Percentiles rank a stretch among this genome's conserved stretches.
Evolutionary conservation across 139 green algal genomes (phyloP).

Genomic region (Tetradesmus obliquus): DNA sequence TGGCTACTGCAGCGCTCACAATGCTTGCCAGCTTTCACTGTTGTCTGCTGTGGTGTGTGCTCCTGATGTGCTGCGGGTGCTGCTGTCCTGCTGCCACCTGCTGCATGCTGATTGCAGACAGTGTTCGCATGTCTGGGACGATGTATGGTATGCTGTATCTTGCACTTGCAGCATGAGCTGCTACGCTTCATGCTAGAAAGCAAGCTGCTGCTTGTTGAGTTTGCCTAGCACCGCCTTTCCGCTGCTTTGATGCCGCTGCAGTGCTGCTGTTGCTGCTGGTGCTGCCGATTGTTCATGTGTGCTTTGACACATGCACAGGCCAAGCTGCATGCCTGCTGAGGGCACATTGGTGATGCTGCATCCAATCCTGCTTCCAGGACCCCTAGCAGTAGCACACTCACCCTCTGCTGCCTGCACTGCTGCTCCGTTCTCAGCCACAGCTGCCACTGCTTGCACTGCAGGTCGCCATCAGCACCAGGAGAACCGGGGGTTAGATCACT

Average conservation of each 20-base stretch:
- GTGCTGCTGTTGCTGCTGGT: background rate
- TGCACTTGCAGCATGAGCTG: background rate
- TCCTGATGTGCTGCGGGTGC: background rate
- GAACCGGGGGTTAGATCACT: background rate
- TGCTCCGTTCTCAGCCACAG: constrained; percentile 44
- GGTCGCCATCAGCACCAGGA: background rate
- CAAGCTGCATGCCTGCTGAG: background rate
- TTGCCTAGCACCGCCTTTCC: background rate
- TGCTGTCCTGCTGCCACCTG: background rate
- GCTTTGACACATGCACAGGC: background rate
- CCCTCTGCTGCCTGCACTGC: constrained; percentile 43
- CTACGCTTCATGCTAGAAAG: no score
- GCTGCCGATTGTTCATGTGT: background rate
- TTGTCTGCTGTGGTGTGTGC: background rate
- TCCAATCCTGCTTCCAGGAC: background rate
- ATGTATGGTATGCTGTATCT: background rate
- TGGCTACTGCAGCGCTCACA: background rate
- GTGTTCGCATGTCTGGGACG: background rate
- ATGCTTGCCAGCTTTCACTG: background rate
- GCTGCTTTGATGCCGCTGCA: background rate
- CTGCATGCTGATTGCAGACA: background rate
- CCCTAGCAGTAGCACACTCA: background rate
- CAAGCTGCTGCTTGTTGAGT: background rate
- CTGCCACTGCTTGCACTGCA: constrained; percentile 45
- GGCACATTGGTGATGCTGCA: background rate